A percentile compares a stretch with the other conserved stretches of the same genome.
phyloP scores from a whole-genome alignment of 495 filamentous ascomycete species.

The Terfezia claveryi region DNA sequence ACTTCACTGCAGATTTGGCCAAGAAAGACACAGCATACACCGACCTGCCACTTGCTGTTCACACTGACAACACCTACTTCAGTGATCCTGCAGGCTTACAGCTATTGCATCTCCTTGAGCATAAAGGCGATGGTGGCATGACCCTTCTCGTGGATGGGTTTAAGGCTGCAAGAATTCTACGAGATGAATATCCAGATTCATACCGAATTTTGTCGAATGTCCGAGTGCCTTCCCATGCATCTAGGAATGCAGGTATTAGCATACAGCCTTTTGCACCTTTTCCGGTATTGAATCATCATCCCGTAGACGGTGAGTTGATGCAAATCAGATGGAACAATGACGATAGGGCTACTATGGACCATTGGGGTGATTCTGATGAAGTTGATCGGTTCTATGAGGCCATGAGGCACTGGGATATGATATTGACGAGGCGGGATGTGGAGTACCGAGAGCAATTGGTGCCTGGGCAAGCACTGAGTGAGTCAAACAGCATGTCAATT shows the following conservation, averaged over 20 bases:
- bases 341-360: conserved; percentile 44
- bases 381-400: conserved; percentile 50
- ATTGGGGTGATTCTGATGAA: conserved; percentile 23
- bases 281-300: conserved; percentile 43
- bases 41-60: conserved; percentile 45
- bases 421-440: conserved; percentile 30
- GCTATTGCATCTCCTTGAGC: conserved; percentile 70
- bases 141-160: conserved; percentile 73
- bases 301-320: conserved; percentile 24
- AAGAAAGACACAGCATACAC: conserved; percentile 91
- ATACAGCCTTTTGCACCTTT: conserved; percentile 44
- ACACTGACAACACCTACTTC: conserved; percentile 92
- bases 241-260: conserved; percentile 59
- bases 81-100: conserved; percentile 75
- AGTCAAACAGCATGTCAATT: background rate
- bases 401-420: conserved; percentile 39
- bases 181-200: conserved; percentile 24
- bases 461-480: conserved; percentile 38
- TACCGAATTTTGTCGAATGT: conserved; percentile 30
- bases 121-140: conserved; percentile 44
- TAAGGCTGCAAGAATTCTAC: conserved; percentile 36
- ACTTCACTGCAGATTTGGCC: conserved; percentile 72
- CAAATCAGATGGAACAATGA: conserved; percentile 84
- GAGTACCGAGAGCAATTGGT: conserved; percentile 57
- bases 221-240: conserved; percentile 50